Evolutionary conservation across 495 filamentous ascomycete genomes (phyloP).

Genomic region (Sordaria brevicollis): DNA sequence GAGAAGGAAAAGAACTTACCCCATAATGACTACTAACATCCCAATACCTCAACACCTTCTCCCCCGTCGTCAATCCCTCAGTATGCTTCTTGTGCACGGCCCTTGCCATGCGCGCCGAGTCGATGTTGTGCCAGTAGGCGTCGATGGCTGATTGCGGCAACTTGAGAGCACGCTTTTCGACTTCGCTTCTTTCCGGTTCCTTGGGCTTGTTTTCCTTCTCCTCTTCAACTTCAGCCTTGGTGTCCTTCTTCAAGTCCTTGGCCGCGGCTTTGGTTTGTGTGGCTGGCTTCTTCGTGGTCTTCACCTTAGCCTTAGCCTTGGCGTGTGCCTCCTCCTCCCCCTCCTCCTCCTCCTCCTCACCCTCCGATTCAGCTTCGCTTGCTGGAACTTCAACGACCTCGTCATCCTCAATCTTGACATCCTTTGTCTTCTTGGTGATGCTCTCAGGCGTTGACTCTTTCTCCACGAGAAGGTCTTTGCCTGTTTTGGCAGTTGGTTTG

Average conservation of each 20-base stretch:
- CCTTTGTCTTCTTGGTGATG: conserved; percentile 2
- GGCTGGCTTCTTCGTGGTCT: conserved; percentile 40
- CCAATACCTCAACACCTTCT: conserved; percentile 82
- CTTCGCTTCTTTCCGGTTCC: conserved; percentile 19
- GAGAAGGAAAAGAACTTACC: conserved; percentile 42
- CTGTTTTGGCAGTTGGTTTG: conserved; percentile 50
- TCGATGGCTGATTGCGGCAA: conserved; percentile 55
- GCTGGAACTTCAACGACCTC: not conserved
- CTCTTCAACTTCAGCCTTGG: not conserved
- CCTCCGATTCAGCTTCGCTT: conserved; percentile 6
- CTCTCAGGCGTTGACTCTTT: conserved; percentile 8
- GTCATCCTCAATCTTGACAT: not conserved
- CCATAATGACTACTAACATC: conserved; percentile 84
- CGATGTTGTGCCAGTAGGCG: conserved; percentile 61
- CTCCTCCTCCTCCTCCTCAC: conserved; percentile 7
- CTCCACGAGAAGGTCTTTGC: conserved; percentile 31
- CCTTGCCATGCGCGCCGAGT: conserved; percentile 38
- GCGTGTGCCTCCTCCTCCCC: conserved; percentile 4
- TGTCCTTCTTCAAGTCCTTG: conserved; percentile 9
- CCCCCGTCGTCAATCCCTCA: conserved; percentile 53
- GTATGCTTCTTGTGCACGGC: conserved; percentile 55
- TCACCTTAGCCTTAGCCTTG: conserved; percentile 3
- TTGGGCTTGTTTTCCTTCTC: conserved; percentile 6
- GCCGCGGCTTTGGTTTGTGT: conserved; percentile 13
- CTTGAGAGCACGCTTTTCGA: conserved; percentile 41